These are phyloP conservation scores for Cordyceps javanica DNA, from an alignment of 2,329 filamentous ascomycete genomes.

Conservation along the genomic window DNA sequence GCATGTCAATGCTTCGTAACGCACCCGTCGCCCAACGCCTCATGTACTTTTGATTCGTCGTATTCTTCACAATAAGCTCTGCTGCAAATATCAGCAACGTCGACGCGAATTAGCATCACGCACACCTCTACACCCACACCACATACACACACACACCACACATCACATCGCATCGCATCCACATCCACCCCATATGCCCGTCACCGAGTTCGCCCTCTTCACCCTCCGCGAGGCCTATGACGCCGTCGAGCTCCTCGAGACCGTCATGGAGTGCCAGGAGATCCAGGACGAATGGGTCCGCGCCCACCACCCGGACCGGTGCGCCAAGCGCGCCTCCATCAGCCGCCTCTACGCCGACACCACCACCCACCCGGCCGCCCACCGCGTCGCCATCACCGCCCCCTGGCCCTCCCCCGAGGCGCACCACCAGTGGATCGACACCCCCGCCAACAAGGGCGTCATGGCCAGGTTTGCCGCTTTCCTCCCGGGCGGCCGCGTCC, in stretches of 20 bases:
- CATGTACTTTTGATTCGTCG: too few relatives aligned
- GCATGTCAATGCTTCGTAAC: too few relatives aligned
- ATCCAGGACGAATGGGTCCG: slow-evolving; percentile 36
- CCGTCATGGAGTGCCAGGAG: slow-evolving; percentile 25
- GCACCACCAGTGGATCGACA: slow-evolving; percentile 38
- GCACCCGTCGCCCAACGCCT: too few relatives aligned
- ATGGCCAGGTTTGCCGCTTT: slow-evolving; percentile 28
- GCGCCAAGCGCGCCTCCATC: slow-evolving; percentile 26
- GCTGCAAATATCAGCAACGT: too few relatives aligned
- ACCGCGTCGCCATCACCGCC: slow-evolving; percentile 36
- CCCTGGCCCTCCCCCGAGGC: slow-evolving; percentile 37
- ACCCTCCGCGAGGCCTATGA: slow-evolving; percentile 25
- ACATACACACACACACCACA: background rate
- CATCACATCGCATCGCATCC: background rate
- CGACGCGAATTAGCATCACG: too few relatives aligned
- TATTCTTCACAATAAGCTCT: too few relatives aligned
- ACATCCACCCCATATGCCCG: slow-evolving; percentile 27
- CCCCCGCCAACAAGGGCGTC: slow-evolving; percentile 31
- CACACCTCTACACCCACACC: background rate
- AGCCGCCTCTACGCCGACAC: slow-evolving; percentile 31
- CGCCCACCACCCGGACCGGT: slow-evolving; percentile 29
- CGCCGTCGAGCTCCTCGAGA: slow-evolving; percentile 26
- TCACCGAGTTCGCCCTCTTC: slow-evolving; percentile 36
- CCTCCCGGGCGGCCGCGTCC: slow-evolving; percentile 19
- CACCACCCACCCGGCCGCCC: slow-evolving; percentile 24